Percentiles rank a stretch among this genome's conserved stretches.
Conservation (phyloP, 108 stramenopile genomes). For the Schizochytrium sp. region DNA sequence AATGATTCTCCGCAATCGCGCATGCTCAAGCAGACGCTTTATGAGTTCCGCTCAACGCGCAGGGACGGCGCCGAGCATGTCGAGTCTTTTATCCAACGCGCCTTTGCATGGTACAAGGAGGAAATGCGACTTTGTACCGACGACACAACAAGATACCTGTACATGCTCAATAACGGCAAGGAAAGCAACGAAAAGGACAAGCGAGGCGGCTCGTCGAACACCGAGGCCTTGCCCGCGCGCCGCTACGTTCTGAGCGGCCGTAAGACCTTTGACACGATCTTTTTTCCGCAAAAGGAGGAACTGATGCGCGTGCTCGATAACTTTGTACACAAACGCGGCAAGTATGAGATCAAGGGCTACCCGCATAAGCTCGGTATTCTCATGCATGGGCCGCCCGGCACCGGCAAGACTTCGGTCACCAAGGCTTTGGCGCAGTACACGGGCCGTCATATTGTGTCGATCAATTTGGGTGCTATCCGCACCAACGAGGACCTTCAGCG, state of each 20-base stretch:
- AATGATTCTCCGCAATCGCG: too few species aligned
- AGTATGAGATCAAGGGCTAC: conserved; percentile 64
- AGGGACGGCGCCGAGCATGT: conserved; percentile 29
- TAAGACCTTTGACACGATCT: conserved; percentile 63
- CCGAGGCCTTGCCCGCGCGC: conserved; percentile 10
- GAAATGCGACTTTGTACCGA: background rate
- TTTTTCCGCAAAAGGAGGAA: conserved; percentile 59
- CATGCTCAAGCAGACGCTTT: background rate
- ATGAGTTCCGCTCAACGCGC: conserved; percentile 17
- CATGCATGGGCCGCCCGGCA: conserved; percentile 45
- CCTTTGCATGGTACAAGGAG: conserved; percentile 35
- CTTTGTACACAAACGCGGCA: conserved; percentile 51
- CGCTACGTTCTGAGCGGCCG: conserved; percentile 59
- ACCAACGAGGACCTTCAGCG: conserved; percentile 67
- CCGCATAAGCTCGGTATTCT: conserved; percentile 64
- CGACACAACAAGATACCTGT: conserved; percentile 36
- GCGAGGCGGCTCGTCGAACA: too few species aligned
- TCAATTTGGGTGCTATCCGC: conserved; percentile 49
- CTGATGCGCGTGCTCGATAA: conserved; percentile 45
- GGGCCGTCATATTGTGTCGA: conserved; percentile 62
- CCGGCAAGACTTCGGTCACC: conserved; percentile 57
- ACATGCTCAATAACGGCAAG: conserved; percentile 20
- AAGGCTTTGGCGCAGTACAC: conserved; percentile 65
- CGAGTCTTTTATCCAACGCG: conserved; percentile 23
- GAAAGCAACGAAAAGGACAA: background rate